These are phyloP conservation scores for Parathielavia appendiculata DNA, from an alignment of 495 filamentous ascomycete species.

Conservation along the genomic window DNA sequence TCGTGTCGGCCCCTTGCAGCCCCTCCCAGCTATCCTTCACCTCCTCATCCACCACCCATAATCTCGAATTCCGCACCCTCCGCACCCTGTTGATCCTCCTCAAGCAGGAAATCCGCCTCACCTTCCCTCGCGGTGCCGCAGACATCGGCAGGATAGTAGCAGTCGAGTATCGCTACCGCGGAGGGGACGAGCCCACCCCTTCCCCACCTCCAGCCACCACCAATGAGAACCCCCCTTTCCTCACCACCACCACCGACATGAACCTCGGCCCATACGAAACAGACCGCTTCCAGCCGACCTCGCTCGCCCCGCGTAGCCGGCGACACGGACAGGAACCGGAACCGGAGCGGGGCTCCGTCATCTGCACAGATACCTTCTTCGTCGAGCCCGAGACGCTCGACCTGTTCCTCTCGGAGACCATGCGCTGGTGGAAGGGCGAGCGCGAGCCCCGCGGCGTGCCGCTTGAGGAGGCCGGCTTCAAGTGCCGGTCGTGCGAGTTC, in stretches of 20 bases:
- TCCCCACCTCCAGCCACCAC: conserved; percentile 2
- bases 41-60: background rate
- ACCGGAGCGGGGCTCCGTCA: conserved; percentile 32
- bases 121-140: conserved; percentile 49
- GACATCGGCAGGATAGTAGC: conserved; percentile 54
- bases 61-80: conserved; percentile 37
- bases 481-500: conserved; percentile 65
- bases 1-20: conserved; percentile 32
- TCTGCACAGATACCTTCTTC: conserved; percentile 64
- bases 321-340: background rate
- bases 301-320: background rate
- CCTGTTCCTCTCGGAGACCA: conserved; percentile 59
- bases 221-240: too few species aligned
- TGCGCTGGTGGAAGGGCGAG: conserved; percentile 86
- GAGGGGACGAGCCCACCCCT: background rate
- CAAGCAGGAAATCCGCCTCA: conserved; percentile 46
- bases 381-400: conserved; percentile 60
- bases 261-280: background rate
- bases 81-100: conserved; percentile 38
- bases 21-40: conserved; percentile 30
- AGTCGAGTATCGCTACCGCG: conserved; percentile 55
- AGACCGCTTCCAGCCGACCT: background rate
- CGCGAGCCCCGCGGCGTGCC: conserved; percentile 70
- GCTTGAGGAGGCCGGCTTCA: conserved; percentile 79
- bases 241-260: background rate